Evolutionary conservation across 1,284 basidiomycete species (phyloP).

Genomic region (Marasmius oreades): DNA sequence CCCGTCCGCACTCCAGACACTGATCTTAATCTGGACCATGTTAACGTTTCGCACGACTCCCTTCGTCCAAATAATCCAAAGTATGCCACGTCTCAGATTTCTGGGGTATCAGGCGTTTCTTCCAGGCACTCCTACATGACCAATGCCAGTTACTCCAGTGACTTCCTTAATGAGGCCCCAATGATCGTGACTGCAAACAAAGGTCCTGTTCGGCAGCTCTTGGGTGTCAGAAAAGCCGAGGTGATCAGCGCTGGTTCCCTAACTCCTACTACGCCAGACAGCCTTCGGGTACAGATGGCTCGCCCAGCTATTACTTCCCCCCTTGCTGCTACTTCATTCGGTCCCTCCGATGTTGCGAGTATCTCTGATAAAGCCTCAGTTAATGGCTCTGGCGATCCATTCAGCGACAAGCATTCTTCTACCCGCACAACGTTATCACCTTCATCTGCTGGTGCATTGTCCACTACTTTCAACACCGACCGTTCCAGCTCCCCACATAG

Average conservation of each 20-base stretch:
- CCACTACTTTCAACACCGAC: slow-evolving; percentile 38
- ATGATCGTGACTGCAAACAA: slow-evolving; percentile 72
- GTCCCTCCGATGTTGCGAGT: slow-evolving; percentile 58
- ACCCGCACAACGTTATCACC: slow-evolving; percentile 32
- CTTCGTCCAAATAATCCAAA: slow-evolving; percentile 33
- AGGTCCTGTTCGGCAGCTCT: slow-evolving; percentile 63
- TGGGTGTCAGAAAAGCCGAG: slow-evolving; percentile 74
- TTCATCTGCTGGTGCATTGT: slow-evolving; percentile 35
- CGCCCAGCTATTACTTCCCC: slow-evolving; percentile 57
- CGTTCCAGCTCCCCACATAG: slow-evolving; percentile 22
- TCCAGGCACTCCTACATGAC: slow-evolving; percentile 71
- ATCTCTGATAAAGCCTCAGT: slow-evolving; percentile 48
- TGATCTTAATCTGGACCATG: slow-evolving; percentile 58
- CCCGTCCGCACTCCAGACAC: slow-evolving; percentile 61
- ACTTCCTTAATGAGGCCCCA: slow-evolving; percentile 75
- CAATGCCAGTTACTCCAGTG: slow-evolving; percentile 69
- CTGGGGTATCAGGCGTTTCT: slow-evolving; percentile 48
- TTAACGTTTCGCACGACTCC: slow-evolving; percentile 56
- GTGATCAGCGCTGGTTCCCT: slow-evolving; percentile 58
- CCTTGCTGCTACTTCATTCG: slow-evolving; percentile 67
- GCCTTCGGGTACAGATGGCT: slow-evolving; percentile 35
- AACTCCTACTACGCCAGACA: slow-evolving; percentile 31
- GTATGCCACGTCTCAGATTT: slow-evolving; percentile 51
- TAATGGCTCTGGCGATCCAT: slow-evolving; percentile 47
- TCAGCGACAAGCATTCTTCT: slow-evolving; percentile 56